Percentiles rank a stretch among this genome's conserved stretches.
Evolutionary conservation across 192 early-diverging fungal genomes (phyloP).

Genomic region (Phycomyces blakesleeanus): DNA sequence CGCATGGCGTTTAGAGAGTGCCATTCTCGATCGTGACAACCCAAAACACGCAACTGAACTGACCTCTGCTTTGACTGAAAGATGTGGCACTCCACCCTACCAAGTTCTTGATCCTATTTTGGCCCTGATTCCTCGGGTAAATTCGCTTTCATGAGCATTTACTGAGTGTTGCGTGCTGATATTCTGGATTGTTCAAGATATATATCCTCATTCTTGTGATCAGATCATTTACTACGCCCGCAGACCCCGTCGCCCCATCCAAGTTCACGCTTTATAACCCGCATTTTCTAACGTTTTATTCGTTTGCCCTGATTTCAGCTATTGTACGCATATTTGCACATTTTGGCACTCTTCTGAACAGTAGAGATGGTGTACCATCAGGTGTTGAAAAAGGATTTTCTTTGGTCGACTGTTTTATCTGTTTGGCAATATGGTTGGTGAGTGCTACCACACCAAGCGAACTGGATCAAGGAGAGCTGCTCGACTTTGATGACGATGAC

Average conservation of each 20-base stretch:
- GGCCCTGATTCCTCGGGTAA: constrained; percentile 27
- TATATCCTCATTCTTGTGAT: constrained; percentile 31
- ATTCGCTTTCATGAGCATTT: not conserved
- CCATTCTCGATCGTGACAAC: constrained; percentile 16
- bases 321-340: constrained; percentile 10
- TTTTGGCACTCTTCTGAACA: not conserved
- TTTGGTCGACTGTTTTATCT: not conserved
- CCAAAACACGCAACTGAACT: not conserved
- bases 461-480: constrained; percentile 22
- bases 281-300: constrained; percentile 30
- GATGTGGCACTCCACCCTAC: constrained; percentile 7
- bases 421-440: constrained; percentile 14
- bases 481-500: constrained; percentile 34
- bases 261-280: constrained; percentile 30
- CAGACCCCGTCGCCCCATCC: constrained; percentile 26
- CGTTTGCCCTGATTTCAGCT: constrained; percentile 10
- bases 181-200: constrained; percentile 12
- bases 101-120: constrained; percentile 21
- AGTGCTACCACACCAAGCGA: constrained; percentile 26
- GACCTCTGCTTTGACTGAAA: not conserved
- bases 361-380: not conserved
- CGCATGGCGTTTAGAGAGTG: constrained; percentile 33
- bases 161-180: not conserved
- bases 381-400: constrained; percentile 21
- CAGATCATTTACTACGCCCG: constrained; percentile 29